Base-by-base conservation (phyloP, 345 rosid genomes). In the Litchi chinensis region DNA sequence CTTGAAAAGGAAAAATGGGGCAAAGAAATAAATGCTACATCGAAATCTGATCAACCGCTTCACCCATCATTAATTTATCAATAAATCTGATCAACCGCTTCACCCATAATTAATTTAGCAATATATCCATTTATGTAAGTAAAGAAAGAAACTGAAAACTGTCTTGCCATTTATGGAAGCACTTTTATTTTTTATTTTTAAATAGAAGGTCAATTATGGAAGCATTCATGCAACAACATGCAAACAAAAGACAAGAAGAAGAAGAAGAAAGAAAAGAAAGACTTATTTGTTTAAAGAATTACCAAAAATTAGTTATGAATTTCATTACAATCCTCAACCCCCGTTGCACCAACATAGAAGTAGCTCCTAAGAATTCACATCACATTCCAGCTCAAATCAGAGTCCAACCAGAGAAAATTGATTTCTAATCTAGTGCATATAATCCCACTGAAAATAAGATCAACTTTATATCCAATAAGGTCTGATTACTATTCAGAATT, bases 281-380 rank as follows among this genome's bases (percentile, higher is more conserved):
- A 2, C 1, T 19, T 64, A 75, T 64, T 64, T 75, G 28, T 48
- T 65, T 9, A n/a, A 64, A 28, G 62, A 46, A 65, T 65, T 32
- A 48, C 11, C 46, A 50, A 19, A 22, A 37, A n/a, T 65, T 65
- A 63, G 21, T 28, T 65, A 32, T 43, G 56, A 13, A 74, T 44
- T 32, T 74, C 26, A 63, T 74, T 74, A 63, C 26, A 40, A 62
- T 74, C 43, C 60, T 63, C 57, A 63, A 74, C 50, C 32, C 60
- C 43, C 57, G 1, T 26, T 18, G 43, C 44, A 3, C 68, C 40
- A 12, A 11, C 46, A 5, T 18, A 32, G 64, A 54, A 28, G 73
- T 12, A 70, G 64, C 64, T 19, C 62, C 75, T 54, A 52, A 71
- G 75, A 19, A 37, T 71, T 71, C 75, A 74, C 43, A 74, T 1